phyloP scores from a whole-genome alignment of 1,139 yeast genomes.

The Yamadazyma songkhlaensis region DNA sequence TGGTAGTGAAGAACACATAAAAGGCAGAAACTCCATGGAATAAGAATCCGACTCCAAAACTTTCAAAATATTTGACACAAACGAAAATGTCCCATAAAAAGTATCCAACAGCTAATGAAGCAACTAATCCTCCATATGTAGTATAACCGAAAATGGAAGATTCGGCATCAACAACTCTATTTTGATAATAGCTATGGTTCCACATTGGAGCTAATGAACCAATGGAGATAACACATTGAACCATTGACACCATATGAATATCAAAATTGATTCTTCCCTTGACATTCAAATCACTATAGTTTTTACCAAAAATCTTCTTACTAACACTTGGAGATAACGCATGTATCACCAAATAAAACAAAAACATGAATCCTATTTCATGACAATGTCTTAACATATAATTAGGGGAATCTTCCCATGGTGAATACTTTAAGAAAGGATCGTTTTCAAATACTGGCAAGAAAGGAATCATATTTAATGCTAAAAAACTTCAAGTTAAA shows the following conservation, averaged over 20 bases:
- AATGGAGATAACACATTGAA: slow-evolving; percentile 68
- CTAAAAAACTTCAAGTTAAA: not conserved
- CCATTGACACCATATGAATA: slow-evolving; percentile 84
- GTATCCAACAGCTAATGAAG: slow-evolving; percentile 76
- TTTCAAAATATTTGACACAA: slow-evolving; percentile 54
- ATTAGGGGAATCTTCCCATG: slow-evolving; percentile 40
- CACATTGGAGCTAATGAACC: slow-evolving; percentile 57
- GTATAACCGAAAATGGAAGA: slow-evolving; percentile 59
- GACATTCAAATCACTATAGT: slow-evolving; percentile 45
- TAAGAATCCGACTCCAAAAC: slow-evolving; percentile 81
- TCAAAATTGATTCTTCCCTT: slow-evolving; percentile 70
- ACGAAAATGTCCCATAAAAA: slow-evolving; percentile 87
- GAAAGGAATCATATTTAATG: too few species aligned
- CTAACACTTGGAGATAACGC: slow-evolving; percentile 37
- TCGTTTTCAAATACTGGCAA: slow-evolving; percentile 21
- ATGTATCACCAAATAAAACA: slow-evolving; percentile 40
- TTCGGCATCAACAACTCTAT: slow-evolving; percentile 42
- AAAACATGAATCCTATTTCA: slow-evolving; percentile 40
- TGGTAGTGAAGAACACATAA: slow-evolving; percentile 61
- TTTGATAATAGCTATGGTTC: slow-evolving; percentile 43
- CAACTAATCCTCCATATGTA: slow-evolving; percentile 71
- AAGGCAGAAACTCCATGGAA: slow-evolving; percentile 85
- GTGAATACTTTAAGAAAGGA: slow-evolving; percentile 43
- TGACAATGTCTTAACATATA: slow-evolving; percentile 50
- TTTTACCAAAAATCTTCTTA: slow-evolving; percentile 34